phyloP scores from a whole-genome alignment of 176 grass and related monocot genomes.

The Oropetium thomaeum region DNA sequence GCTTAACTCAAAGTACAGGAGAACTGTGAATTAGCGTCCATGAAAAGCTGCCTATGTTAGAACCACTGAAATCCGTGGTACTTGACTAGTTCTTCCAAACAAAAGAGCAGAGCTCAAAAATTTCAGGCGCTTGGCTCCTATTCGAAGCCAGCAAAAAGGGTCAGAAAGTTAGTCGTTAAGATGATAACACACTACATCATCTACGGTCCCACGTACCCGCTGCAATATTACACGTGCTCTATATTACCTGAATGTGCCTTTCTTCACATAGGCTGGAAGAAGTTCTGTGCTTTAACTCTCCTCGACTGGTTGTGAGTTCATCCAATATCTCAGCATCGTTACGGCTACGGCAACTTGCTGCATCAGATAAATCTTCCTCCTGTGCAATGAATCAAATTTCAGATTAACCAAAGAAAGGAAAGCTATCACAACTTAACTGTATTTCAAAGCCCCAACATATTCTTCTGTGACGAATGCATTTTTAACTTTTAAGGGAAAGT shows the following conservation, averaged over 20 bases:
- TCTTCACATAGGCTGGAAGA: conserved; percentile 46
- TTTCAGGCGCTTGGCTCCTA: conserved; percentile 39
- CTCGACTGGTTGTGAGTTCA: conserved; percentile 76
- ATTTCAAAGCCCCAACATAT: background rate
- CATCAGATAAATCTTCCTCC: conserved; percentile 40
- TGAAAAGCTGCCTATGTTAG: conserved; percentile 27
- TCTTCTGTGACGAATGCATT: background rate
- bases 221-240: background rate
- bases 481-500: background rate
- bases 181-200: background rate
- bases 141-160: conserved; percentile 27
- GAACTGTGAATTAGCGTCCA: conserved; percentile 20
- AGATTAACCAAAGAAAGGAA: background rate
- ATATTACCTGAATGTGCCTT: conserved; percentile 60
- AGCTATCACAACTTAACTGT: background rate
- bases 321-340: conserved; percentile 79
- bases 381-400: background rate
- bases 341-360: conserved; percentile 32
- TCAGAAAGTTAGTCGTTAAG: conserved; percentile 17
- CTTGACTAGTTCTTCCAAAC: conserved; percentile 24
- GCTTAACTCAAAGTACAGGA: conserved; percentile 32
- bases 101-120: conserved; percentile 20
- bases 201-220: background rate
- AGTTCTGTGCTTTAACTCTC: conserved; percentile 73
- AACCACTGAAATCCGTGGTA: conserved; percentile 2